phyloP scores from a whole-genome alignment of 495 filamentous ascomycete genomes.

The Hypoxylon subgilvum region DNA sequence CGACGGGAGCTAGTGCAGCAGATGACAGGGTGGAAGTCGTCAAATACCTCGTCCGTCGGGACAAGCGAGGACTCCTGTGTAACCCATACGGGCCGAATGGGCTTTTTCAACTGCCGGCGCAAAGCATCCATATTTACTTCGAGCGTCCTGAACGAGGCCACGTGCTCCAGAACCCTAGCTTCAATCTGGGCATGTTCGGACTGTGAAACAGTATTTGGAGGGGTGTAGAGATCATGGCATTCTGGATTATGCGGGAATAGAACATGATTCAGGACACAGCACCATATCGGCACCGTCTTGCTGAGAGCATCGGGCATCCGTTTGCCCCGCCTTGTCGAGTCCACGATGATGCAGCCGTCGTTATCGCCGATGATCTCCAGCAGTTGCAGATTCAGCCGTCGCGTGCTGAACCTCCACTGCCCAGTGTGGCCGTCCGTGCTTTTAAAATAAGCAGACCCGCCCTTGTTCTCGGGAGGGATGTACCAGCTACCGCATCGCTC shows the following conservation, averaged over 20 bases:
- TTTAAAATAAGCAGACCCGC: slow-evolving; percentile 89
- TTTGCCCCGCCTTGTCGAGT: slow-evolving; percentile 94
- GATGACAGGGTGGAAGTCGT: slow-evolving; percentile 70
- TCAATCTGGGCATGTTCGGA: slow-evolving; percentile 85
- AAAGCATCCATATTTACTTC: slow-evolving; percentile 43
- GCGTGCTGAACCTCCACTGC: slow-evolving; percentile 84
- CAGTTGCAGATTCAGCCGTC: slow-evolving; percentile 83
- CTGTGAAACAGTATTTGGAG: slow-evolving; percentile 67
- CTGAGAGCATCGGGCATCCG: slow-evolving; percentile 90
- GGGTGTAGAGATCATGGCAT: slow-evolving; percentile 64
- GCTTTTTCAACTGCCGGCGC: slow-evolving; percentile 54
- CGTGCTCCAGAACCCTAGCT: slow-evolving; percentile 68
- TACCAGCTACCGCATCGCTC: slow-evolving; percentile 97
- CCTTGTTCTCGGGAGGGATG: slow-evolving; percentile 69
- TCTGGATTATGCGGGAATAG: slow-evolving; percentile 66
- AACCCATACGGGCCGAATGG: slow-evolving; percentile 69
- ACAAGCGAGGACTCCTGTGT: slow-evolving; percentile 51
- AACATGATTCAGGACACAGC: slow-evolving; percentile 78
- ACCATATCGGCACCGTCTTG: slow-evolving; percentile 96
- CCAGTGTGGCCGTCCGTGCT: slow-evolving; percentile 93
- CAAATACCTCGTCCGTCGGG: slow-evolving; percentile 50
- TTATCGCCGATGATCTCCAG: slow-evolving; percentile 64
- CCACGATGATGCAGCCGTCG: slow-evolving; percentile 89
- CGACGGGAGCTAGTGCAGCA: slow-evolving; percentile 81
- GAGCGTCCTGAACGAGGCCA: slow-evolving; percentile 61